phyloP scores from a whole-genome alignment of 2,329 filamentous ascomycete genomes.

The Nannizzia gypsea region DNA sequence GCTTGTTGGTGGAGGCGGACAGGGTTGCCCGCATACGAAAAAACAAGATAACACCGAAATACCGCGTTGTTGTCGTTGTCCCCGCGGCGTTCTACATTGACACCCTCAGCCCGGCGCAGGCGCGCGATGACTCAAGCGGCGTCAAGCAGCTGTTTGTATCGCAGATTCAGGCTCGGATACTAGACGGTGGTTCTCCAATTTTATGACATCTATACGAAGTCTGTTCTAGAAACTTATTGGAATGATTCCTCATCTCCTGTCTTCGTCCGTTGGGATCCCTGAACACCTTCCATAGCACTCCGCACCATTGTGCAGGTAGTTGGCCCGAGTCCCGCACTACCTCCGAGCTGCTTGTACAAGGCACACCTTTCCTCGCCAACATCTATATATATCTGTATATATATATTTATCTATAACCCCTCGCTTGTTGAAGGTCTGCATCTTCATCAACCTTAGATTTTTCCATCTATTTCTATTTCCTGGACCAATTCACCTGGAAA shows the following conservation, averaged over 20 bases:
- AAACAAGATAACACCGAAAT: not conserved
- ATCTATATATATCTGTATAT: not conserved
- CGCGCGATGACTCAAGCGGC: not conserved
- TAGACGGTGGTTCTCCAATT: not conserved
- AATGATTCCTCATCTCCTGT: conserved; percentile 1
- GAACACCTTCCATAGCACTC: not conserved
- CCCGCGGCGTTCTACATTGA: not conserved
- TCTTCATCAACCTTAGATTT: not conserved
- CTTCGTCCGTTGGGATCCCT: not conserved
- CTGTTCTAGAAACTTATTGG: not conserved
- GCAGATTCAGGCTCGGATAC: not conserved
- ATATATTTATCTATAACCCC: not conserved
- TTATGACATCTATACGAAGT: not conserved
- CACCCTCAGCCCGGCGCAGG: not conserved
- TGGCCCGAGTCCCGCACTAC: not conserved
- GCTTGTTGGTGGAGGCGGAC: not conserved
- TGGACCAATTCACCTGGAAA: conserved; percentile 2
- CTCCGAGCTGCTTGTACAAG: not conserved
- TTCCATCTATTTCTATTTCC: not conserved
- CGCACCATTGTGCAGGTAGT: conserved; percentile 1
- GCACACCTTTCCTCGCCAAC: not conserved
- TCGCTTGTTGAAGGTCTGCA: not conserved
- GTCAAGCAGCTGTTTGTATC: not conserved
- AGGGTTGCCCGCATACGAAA: not conserved
- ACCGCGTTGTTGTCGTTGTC: not conserved